A percentile compares a stretch with the other conserved stretches of the same genome.
phyloP scores from a whole-genome alignment of 2,329 filamentous ascomycete species.

The Pseudocercospora vitis region DNA sequence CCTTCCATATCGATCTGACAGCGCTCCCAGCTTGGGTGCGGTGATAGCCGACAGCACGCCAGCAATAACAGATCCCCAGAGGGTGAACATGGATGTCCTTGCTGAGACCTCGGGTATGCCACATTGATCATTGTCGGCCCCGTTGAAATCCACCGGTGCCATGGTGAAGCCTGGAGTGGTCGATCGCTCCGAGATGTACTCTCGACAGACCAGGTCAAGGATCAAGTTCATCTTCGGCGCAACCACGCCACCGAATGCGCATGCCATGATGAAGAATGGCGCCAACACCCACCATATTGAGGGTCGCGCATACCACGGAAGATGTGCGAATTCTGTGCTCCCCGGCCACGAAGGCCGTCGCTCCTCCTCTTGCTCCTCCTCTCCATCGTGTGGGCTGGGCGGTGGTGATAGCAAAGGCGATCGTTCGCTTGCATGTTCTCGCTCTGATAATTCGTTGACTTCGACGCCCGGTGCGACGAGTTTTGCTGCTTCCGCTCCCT shows the following conservation, averaged over 20 bases:
- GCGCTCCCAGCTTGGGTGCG: constrained; percentile 76
- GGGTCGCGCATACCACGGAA: constrained; percentile 64
- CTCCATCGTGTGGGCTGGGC: constrained; percentile 9
- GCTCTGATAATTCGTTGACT: constrained; percentile 10
- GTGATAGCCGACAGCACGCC: constrained; percentile 78
- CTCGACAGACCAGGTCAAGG: constrained; percentile 75
- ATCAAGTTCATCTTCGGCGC: constrained; percentile 89
- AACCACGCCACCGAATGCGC: constrained; percentile 81
- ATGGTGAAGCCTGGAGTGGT: constrained; percentile 61
- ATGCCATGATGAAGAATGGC: constrained; percentile 76
- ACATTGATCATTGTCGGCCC: constrained; percentile 73
- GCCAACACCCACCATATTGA: constrained; percentile 79
- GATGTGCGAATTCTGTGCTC: constrained; percentile 55
- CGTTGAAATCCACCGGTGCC: constrained; percentile 64
- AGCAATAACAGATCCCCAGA: constrained; percentile 71
- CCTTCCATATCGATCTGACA: constrained; percentile 85
- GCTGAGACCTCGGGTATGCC: constrained; percentile 75
- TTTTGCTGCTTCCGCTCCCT: constrained; percentile 24
- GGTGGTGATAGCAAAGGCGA: constrained; percentile 29
- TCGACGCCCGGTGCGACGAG: constrained; percentile 30
- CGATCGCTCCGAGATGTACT: constrained; percentile 72
- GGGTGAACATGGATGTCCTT: constrained; percentile 72
- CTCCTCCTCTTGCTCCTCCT: constrained; percentile 27
- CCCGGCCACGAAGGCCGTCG: constrained; percentile 27
- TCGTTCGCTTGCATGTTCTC: constrained; percentile 27